These are phyloP conservation scores for Plasmodium berghei DNA, from an alignment of 169 alveolate genomes.

Conservation along the genomic window DNA sequence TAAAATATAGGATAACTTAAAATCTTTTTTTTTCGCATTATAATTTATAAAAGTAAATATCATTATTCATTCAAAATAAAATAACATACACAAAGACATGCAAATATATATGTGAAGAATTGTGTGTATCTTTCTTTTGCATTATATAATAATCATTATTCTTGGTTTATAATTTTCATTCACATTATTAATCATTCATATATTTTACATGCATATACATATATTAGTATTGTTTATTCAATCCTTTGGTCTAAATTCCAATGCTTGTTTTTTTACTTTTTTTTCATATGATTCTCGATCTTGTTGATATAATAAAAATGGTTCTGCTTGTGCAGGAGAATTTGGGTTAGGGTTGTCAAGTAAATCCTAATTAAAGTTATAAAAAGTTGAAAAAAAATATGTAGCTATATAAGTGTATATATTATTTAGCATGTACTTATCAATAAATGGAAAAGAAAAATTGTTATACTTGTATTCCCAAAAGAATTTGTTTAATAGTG, in stretches of 20 bases:
- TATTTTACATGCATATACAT: neutral
- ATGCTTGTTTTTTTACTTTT: conserved; percentile 85
- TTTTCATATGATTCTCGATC: conserved; percentile 93
- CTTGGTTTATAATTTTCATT: too few species aligned
- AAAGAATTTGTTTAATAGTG: conserved; percentile 96
- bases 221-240: conserved; percentile 7
- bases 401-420: neutral
- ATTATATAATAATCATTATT: too few species aligned
- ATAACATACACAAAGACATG: too few species aligned
- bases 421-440: neutral
- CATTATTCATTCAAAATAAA: too few species aligned
- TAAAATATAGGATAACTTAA: too few species aligned
- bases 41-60: too few species aligned
- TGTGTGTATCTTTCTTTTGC: too few species aligned
- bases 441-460: neutral
- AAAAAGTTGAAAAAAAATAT: neutral
- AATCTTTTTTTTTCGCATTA: too few species aligned
- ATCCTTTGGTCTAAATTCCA: conserved; percentile 82
- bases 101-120: too few species aligned
- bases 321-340: conserved; percentile 98
- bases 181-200: too few species aligned
- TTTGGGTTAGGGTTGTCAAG: conserved; percentile 97
- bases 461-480: conserved; percentile 94
- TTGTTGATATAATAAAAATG: conserved; percentile 93
- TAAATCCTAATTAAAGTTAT: conserved; percentile 88